phyloP scores from a whole-genome alignment of 495 filamentous ascomycete genomes.

The Friedmanniomyces simplex region DNA sequence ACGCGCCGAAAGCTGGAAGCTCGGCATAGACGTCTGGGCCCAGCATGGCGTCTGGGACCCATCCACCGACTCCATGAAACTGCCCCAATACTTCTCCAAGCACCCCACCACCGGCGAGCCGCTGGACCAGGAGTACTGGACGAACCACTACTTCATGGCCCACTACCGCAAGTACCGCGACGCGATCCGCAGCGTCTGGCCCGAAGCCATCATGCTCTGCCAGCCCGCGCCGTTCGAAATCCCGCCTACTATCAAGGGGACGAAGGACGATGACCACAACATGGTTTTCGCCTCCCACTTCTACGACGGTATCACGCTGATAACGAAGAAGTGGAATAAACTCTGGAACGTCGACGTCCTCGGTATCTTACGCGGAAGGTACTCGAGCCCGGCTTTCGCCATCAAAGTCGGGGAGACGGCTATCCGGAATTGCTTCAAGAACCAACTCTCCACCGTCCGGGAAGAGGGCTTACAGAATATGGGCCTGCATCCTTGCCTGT shows the following conservation, averaged over 20 bases:
- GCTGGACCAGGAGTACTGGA: constrained; percentile 74
- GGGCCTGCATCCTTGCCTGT: constrained; percentile 79
- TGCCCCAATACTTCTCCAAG: constrained; percentile 81
- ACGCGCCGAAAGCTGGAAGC: constrained; percentile 75
- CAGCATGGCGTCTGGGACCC: constrained; percentile 96
- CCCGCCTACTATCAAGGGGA: constrained; percentile 78
- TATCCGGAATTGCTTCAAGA: constrained; percentile 85
- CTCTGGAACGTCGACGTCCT: constrained; percentile 95
- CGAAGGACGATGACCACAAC: constrained; percentile 74
- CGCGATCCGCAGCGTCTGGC: constrained; percentile 63
- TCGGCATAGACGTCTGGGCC: constrained; percentile 92
- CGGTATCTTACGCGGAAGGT: constrained; percentile 79
- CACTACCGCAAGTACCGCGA: constrained; percentile 69
- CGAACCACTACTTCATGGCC: constrained; percentile 78
- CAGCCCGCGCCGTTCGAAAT: constrained; percentile 89
- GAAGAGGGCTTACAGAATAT: constrained; percentile 85
- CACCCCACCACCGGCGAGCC: constrained; percentile 57
- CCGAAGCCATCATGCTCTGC: constrained; percentile 75
- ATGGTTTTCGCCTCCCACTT: constrained; percentile 92
- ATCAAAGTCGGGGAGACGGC: constrained; percentile 90
- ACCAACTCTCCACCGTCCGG: constrained; percentile 79
- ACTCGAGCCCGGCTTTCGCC: constrained; percentile 76
- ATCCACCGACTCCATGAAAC: constrained; percentile 59
- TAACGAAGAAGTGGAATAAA: constrained; percentile 98
- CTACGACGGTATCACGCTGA: constrained; percentile 90